phyloP scores from a whole-genome alignment of 805 yeast species.

The Sugiyamaella qingdaonensis region DNA sequence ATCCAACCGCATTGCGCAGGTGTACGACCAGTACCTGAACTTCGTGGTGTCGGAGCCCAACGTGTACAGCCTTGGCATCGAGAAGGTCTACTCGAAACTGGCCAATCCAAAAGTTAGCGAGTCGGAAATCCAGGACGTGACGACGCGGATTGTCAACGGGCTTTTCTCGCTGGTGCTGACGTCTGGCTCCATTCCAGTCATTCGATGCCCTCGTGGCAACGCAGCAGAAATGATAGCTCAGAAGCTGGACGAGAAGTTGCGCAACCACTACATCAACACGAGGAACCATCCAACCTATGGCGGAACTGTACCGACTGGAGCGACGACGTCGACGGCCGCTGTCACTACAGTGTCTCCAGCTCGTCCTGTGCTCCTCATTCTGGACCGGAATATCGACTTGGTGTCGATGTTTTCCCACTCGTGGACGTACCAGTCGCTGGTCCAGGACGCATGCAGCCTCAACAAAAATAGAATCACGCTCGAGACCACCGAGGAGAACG shows the following conservation, averaged over 20 bases:
- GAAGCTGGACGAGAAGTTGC: conserved; percentile 72
- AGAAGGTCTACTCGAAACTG: conserved; percentile 60
- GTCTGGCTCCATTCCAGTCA: conserved; percentile 75
- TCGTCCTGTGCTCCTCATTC: conserved; percentile 70
- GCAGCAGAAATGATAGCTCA: conserved; percentile 94
- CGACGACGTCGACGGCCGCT: conserved; percentile 7
- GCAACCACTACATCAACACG: conserved; percentile 80
- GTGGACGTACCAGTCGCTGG: conserved; percentile 96
- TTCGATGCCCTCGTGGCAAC: conserved; percentile 86
- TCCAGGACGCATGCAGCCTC: conserved; percentile 83
- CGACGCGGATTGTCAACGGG: conserved; percentile 73
- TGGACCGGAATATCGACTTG: conserved; percentile 87
- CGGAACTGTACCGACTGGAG: not conserved
- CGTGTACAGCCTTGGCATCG: conserved; percentile 71
- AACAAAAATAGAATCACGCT: conserved; percentile 63
- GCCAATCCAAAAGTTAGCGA: conserved; percentile 72
- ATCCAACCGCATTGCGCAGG: conserved; percentile 72
- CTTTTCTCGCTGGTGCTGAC: conserved; percentile 76
- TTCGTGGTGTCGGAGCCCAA: conserved; percentile 92
- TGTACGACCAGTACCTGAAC: conserved; percentile 89
- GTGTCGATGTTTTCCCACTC: conserved; percentile 95
- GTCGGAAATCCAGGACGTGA: conserved; percentile 61
- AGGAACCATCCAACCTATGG: conserved; percentile 21
- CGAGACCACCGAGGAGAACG: conserved; percentile 31
- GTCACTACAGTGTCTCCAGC: conserved; percentile 36